These are phyloP conservation scores for Beta vulgaris DNA, from an alignment of 148 eudicot genomes.

Conservation along the genomic window DNA sequence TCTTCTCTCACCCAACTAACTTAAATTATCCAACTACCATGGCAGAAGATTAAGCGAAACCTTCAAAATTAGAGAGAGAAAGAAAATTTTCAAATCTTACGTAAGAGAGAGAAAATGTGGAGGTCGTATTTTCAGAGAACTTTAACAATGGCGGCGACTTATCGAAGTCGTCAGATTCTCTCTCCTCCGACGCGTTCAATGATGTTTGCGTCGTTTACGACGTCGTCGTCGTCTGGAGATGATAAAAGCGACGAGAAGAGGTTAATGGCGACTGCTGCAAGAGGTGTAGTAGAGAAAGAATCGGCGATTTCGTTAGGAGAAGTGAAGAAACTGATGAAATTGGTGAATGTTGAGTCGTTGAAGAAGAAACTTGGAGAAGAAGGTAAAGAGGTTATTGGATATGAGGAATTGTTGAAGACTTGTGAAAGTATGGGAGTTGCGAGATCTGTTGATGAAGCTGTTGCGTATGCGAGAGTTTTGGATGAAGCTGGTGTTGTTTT, in stretches of 20 bases:
- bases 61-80: not conserved
- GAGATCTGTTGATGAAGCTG: constrained; percentile 61
- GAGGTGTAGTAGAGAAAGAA: constrained; percentile 2
- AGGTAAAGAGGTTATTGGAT: constrained; percentile 64
- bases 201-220: not conserved
- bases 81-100: not conserved
- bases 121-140: constrained; percentile 19
- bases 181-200: not conserved
- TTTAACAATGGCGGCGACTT: constrained; percentile 22
- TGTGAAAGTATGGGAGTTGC: constrained; percentile 67
- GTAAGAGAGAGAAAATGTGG: constrained; percentile 25
- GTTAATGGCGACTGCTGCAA: constrained; percentile 8
- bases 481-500: constrained; percentile 94
- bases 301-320: constrained; percentile 53
- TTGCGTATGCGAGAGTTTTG: constrained; percentile 53
- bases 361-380: constrained; percentile 66
- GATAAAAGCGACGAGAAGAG: not conserved
- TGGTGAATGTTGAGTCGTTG: constrained; percentile 72
- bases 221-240: not conserved
- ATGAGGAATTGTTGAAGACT: constrained; percentile 54
- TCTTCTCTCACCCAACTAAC: too few species aligned
- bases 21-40: not conserved
- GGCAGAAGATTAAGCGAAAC: constrained; percentile 18
- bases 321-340: constrained; percentile 72
- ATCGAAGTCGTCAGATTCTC: not conserved